Conservation (phyloP, 108 stramenopile species). For the Conticribra guillardii region DNA sequence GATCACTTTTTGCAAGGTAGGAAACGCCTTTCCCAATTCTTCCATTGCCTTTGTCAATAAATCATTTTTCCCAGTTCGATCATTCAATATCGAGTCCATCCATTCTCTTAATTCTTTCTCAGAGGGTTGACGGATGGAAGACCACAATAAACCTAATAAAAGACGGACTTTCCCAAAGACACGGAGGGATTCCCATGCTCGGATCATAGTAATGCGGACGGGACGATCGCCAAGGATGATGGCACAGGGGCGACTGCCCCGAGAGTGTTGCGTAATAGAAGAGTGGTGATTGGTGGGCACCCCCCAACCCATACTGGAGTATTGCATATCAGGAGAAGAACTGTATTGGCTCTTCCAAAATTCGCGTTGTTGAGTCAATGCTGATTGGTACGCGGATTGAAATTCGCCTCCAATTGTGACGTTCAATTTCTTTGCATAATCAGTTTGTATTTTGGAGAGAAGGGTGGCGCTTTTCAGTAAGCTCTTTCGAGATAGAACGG, state of each 20-base stretch:
- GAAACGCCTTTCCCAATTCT: constrained; percentile 74
- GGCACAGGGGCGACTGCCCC: constrained; percentile 35
- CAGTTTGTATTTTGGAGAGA: constrained; percentile 74
- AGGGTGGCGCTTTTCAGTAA: constrained; percentile 45
- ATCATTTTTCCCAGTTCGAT: constrained; percentile 65
- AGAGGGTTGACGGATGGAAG: constrained; percentile 68
- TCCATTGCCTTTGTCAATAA: constrained; percentile 80
- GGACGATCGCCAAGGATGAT: constrained; percentile 86
- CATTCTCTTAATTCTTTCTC: constrained; percentile 79
- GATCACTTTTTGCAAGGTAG: constrained; percentile 70
- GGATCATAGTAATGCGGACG: constrained; percentile 63
- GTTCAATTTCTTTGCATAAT: constrained; percentile 78
- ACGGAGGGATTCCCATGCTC: constrained; percentile 81
- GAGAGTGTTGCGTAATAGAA: constrained; percentile 17
- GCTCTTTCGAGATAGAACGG: neutral
- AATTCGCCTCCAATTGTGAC: constrained; percentile 89
- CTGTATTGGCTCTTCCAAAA: constrained; percentile 37
- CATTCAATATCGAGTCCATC: constrained; percentile 71
- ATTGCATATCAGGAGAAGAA: too few relatives aligned
- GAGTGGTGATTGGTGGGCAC: neutral
- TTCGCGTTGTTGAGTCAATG: constrained; percentile 39
- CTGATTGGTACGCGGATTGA: constrained; percentile 58
- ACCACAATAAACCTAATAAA: constrained; percentile 65
- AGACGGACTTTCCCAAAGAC: constrained; percentile 76
- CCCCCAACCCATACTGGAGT: too few relatives aligned